phyloP scores from a whole-genome alignment of 73 alveolate species.

The Blepharisma japonicum region DNA sequence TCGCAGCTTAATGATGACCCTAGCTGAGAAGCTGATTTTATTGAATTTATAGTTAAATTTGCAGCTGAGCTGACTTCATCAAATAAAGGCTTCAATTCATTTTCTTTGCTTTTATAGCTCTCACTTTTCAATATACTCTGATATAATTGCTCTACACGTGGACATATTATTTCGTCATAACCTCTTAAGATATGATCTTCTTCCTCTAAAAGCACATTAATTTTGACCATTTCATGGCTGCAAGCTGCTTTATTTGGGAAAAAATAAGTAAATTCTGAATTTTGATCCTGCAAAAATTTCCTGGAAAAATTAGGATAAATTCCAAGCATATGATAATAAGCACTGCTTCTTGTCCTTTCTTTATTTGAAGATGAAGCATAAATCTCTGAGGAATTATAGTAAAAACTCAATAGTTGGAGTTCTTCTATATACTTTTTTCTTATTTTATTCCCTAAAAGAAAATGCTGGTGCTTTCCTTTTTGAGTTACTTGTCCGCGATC shows the following conservation, averaged over 20 bases:
- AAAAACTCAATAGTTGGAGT: slow-evolving; percentile 31
- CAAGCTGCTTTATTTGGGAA: not conserved
- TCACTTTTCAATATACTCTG: not conserved
- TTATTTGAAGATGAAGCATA: slow-evolving; percentile 48
- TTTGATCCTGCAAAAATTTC: slow-evolving; percentile 26
- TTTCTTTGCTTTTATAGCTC: not conserved
- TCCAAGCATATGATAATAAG: slow-evolving; percentile 56
- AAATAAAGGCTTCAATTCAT: not conserved
- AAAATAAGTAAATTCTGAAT: slow-evolving; percentile 45
- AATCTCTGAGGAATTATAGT: slow-evolving; percentile 56
- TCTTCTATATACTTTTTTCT: slow-evolving; percentile 45
- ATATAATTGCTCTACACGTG: not conserved
- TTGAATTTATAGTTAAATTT: not conserved
- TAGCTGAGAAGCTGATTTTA: not conserved
- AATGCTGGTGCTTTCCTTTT: slow-evolving; percentile 54
- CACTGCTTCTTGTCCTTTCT: slow-evolving; percentile 58
- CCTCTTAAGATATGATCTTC: not conserved
- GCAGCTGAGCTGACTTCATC: not conserved
- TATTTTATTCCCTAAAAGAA: slow-evolving; percentile 47
- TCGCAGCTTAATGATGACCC: no score
- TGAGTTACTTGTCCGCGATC: slow-evolving; percentile 55
- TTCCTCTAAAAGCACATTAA: not conserved
- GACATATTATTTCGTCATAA: not conserved
- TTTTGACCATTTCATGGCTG: not conserved
- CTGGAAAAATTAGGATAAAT: slow-evolving; percentile 45